phyloP scores from a whole-genome alignment of 2,329 filamentous ascomycete species.

The Didymella keratinophila region DNA sequence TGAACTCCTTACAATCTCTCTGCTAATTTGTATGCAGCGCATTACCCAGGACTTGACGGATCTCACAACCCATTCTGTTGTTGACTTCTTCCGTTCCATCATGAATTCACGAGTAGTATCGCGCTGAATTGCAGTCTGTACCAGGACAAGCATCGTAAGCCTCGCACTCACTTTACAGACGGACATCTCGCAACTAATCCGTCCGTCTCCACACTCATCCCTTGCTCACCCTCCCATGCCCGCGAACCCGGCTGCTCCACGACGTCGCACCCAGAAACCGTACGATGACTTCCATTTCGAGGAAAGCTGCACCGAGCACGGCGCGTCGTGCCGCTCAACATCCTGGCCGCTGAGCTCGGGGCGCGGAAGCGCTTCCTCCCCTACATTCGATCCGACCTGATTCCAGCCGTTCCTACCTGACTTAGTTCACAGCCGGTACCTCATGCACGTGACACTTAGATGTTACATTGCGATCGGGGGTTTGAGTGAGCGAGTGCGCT shows the following conservation, averaged over 20 bases:
- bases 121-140: neutral
- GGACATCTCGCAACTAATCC: neutral
- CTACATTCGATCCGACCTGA: neutral
- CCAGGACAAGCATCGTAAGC: neutral
- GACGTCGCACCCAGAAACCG: neutral
- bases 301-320: constrained; percentile 8
- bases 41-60: neutral
- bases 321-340: constrained; percentile 8
- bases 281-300: constrained; percentile 8
- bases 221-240: neutral
- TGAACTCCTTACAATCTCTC: neutral
- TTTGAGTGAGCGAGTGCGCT: neutral
- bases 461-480: neutral
- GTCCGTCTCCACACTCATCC: constrained; percentile 2
- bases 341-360: constrained; percentile 10
- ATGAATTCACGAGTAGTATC: neutral
- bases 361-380: constrained; percentile 7
- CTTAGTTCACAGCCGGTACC: neutral
- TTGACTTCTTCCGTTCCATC: neutral
- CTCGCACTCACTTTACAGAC: neutral
- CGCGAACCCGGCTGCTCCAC: neutral
- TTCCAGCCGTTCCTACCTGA: neutral
- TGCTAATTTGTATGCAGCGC: neutral
- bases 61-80: neutral
- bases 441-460: neutral